Conservation (phyloP, 768 basidiomycete genomes). For the Tricholoma terreum region DNA sequence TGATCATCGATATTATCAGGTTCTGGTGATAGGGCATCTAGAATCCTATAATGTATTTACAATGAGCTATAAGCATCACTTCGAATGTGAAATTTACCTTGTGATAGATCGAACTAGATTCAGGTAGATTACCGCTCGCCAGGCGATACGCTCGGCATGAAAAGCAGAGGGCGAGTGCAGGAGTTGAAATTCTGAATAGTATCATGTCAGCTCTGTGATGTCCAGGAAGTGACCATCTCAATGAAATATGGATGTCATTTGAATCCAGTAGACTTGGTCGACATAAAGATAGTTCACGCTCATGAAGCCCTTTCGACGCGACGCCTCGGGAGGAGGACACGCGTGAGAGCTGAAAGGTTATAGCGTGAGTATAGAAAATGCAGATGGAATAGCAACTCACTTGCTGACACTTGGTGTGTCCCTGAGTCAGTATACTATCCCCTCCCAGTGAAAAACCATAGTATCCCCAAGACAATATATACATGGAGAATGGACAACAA, state of each 20-base stretch:
- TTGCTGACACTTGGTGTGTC: neutral
- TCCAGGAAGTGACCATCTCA: neutral
- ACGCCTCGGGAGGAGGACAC: conserved; percentile 2
- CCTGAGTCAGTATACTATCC: no score
- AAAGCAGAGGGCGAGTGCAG: conserved; percentile 76
- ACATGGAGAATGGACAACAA: conserved; percentile 4
- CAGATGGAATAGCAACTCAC: conserved; percentile 8
- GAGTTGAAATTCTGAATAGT: conserved; percentile 71
- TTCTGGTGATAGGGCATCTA: conserved; percentile 72
- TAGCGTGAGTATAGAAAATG: conserved; percentile 11
- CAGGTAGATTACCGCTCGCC: conserved; percentile 86
- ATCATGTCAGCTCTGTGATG: conserved; percentile 6
- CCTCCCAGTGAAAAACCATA: neutral
- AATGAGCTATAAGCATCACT: conserved; percentile 15
- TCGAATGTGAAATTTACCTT: conserved; percentile 42
- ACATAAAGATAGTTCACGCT: neutral
- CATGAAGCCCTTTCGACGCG: neutral
- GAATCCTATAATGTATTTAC: conserved; percentile 45
- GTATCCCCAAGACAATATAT: conserved; percentile 1
- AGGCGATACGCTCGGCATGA: conserved; percentile 76
- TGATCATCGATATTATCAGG: conserved; percentile 55
- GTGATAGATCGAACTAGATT: conserved; percentile 82
- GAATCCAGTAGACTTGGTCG: neutral
- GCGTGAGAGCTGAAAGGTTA: conserved; percentile 10
- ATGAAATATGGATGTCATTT: neutral